Evolutionary conservation across 441 rosid species (phyloP).

Genomic region (Melastoma candidum): DNA sequence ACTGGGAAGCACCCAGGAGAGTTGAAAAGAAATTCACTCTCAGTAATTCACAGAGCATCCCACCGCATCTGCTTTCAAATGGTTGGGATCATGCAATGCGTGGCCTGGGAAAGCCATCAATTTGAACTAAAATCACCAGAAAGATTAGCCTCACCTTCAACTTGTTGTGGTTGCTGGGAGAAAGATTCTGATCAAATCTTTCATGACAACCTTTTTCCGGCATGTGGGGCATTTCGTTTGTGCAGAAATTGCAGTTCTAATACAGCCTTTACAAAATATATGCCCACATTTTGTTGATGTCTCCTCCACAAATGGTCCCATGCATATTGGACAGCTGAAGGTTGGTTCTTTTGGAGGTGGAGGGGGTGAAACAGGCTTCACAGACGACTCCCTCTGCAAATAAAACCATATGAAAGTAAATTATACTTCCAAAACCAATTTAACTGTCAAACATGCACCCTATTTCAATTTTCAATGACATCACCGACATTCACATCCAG

Average conservation of each 20-base stretch:
- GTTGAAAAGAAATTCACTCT: no score
- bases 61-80: no score
- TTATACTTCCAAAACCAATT: neutral
- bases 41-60: no score
- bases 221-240: constrained; percentile 86
- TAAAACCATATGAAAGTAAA: constrained; percentile 1
- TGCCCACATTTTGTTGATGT: constrained; percentile 92
- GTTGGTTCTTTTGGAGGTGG: constrained; percentile 18
- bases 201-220: constrained; percentile 47
- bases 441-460: neutral
- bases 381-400: constrained; percentile 35
- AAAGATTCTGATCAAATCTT: constrained; percentile 71
- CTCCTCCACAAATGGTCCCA: constrained; percentile 38
- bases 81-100: no score
- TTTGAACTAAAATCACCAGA: no score
- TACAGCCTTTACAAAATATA: constrained; percentile 82
- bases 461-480: neutral
- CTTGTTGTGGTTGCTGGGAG: constrained; percentile 45
- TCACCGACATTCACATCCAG: neutral
- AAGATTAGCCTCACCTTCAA: neutral
- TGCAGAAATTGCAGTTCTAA: constrained; percentile 39
- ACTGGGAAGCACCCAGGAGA: no score
- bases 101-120: no score
- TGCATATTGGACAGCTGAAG: constrained; percentile 30
- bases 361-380: constrained; percentile 18